Conservation (phyloP, 225 moss, liverwort and hornwort species). For the Pseudisothecium myosuroides region DNA sequence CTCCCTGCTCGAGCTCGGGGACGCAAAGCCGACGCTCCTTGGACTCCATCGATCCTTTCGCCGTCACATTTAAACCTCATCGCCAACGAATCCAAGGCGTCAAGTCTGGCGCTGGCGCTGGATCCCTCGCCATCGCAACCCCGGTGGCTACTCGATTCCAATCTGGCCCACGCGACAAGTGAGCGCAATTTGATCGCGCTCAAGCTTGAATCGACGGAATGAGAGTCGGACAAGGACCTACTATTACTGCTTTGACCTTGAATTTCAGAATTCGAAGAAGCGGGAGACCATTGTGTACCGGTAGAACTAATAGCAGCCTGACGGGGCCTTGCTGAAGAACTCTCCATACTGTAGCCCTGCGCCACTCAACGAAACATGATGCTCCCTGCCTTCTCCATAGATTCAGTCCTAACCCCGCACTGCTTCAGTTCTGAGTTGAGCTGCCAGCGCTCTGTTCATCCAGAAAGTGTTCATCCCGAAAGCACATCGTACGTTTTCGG, state of each 20-base stretch:
- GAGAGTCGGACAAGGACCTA: not conserved
- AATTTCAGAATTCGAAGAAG: not conserved
- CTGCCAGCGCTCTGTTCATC: not conserved
- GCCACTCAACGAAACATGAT: not conserved
- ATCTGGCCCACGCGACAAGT: not conserved
- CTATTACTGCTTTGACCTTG: not conserved
- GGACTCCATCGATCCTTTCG: not conserved
- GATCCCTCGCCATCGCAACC: not conserved
- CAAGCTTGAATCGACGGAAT: not conserved
- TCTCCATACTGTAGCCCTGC: constrained; percentile 5
- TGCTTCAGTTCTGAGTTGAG: too few relatives aligned
- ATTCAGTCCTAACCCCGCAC: not conserved
- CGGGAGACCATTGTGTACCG: not conserved
- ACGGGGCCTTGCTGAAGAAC: not conserved
- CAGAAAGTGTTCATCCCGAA: not conserved
- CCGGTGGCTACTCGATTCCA: not conserved
- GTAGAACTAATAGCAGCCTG: not conserved
- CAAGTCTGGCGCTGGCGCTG: not conserved
- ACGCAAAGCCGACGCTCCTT: not conserved
- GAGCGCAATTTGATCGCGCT: not conserved
- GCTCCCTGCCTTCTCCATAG: not conserved
- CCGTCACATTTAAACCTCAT: not conserved
- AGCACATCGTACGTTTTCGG: not conserved
- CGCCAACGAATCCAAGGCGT: not conserved
- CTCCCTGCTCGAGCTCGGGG: not conserved